Conservation (phyloP, 805 yeast genomes). For the Candida ulmi region DNA sequence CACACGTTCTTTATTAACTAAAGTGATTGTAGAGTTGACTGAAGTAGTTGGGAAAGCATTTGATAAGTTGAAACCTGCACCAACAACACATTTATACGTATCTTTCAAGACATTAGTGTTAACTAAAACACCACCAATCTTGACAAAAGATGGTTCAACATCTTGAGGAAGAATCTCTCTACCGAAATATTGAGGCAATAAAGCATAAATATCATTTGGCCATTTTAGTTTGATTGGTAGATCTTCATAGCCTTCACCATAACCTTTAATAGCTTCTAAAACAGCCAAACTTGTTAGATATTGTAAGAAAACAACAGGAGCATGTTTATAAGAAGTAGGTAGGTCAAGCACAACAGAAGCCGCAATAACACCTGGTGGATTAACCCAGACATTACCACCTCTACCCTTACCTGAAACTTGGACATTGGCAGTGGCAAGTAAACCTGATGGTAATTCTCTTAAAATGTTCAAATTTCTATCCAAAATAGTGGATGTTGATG, state of each 20-base stretch:
- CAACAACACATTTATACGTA: constrained; percentile 65
- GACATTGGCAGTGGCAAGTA: constrained; percentile 62
- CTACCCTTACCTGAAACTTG: constrained; percentile 93
- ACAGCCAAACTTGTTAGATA: constrained; percentile 80
- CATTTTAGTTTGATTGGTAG: constrained; percentile 84
- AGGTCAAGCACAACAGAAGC: constrained; percentile 65
- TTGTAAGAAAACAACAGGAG: constrained; percentile 78
- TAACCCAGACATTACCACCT: constrained; percentile 93
- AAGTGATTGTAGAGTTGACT: constrained; percentile 59
- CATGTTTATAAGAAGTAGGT: constrained; percentile 34
- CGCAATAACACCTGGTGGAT: constrained; percentile 89
- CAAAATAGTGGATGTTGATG: constrained; percentile 78
- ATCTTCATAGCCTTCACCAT: constrained; percentile 58
- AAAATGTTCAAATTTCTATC: constrained; percentile 65
- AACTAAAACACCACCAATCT: constrained; percentile 80
- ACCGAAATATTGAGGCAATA: constrained; percentile 56
- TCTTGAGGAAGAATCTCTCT: constrained; percentile 37
- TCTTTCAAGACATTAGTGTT: constrained; percentile 65
- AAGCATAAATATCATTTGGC: constrained; percentile 91
- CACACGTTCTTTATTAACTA: constrained; percentile 49
- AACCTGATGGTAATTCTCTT: constrained; percentile 60
- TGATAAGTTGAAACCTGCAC: constrained; percentile 80
- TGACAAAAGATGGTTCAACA: constrained; percentile 61
- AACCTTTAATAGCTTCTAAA: constrained; percentile 65
- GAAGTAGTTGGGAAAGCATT: constrained; percentile 93